These are phyloP conservation scores for Porogramme epimiltina DNA, from an alignment of 1,284 basidiomycete genomes.

Conservation along the genomic window DNA sequence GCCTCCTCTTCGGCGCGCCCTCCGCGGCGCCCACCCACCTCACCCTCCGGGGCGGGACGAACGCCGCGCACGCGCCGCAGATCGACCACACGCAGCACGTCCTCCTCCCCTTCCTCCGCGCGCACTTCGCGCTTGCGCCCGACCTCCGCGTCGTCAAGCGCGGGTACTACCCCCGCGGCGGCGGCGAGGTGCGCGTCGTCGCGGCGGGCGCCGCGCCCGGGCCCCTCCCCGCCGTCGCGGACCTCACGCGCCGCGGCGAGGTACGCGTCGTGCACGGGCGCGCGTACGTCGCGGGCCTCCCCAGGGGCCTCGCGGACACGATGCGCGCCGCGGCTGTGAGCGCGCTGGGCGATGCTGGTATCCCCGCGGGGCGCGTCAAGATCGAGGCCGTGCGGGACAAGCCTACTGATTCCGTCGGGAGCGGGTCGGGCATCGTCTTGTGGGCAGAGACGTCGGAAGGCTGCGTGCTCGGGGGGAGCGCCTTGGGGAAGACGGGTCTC, in stretches of 20 bases:
- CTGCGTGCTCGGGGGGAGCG: conserved; percentile 64
- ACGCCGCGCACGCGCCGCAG: conserved; percentile 67
- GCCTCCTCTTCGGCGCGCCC: conserved; percentile 54
- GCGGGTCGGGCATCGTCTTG: conserved; percentile 68
- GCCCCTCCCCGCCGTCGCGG: conserved; percentile 46
- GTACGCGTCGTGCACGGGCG: conserved; percentile 52
- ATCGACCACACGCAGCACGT: conserved; percentile 67
- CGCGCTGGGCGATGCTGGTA: conserved; percentile 35
- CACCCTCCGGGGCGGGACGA: conserved; percentile 67
- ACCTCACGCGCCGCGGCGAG: conserved; percentile 53
- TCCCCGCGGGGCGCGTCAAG: conserved; percentile 38
- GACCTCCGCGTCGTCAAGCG: conserved; percentile 50
- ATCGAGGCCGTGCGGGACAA: conserved; percentile 46
- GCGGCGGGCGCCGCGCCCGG: conserved; percentile 39
- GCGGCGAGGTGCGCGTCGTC: conserved; percentile 55
- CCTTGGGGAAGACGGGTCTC: conserved; percentile 53
- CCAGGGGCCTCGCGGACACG: conserved; percentile 47
- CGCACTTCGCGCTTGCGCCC: conserved; percentile 52
- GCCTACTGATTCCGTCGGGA: conserved; percentile 48
- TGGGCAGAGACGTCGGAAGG: conserved; percentile 71
- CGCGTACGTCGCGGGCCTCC: conserved; percentile 65
- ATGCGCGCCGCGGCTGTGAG: conserved; percentile 55
- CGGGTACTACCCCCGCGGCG: conserved; percentile 73
- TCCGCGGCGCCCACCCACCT: conserved; percentile 41
- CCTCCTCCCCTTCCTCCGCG: conserved; percentile 63